Evolutionary conservation across 169 alveolate genomes (phyloP), one percentile per base, ranked within the genome.

Genomic region (Eimeria maxima): DNA sequence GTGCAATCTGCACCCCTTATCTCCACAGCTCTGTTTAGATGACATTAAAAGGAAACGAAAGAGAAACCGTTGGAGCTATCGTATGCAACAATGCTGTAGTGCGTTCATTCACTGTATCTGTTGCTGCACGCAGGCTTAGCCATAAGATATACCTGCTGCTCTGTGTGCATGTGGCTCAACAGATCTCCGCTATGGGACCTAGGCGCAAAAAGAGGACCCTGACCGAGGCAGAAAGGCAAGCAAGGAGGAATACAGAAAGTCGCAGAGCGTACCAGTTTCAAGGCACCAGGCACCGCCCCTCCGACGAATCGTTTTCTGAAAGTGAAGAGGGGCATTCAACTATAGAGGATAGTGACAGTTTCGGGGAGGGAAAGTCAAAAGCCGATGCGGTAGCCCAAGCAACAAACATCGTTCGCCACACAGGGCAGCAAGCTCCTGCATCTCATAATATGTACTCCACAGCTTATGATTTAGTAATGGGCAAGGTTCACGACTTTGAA

Each of bases 171-270:
- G 29, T 83, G 60, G 74, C 44, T 53, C 3, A 27, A 20, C 50
- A 83, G 91, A 53, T 83, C 47, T 29, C 91, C 53, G 27, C 55
- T 8, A 83, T n/a, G 53, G 16, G 6, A n/a, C 76, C 69, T 20
- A 50, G 74, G 13, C 50, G 91, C 14, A 83, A 83, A 20, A 83
- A 83, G 73, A 27, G 10, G 38, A 20, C 27, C 29, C 91, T 83
- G 22, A n/a, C 38, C 10, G 91, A n/a, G 8, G 47, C 53, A 4
- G 91, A 83, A 0, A 83, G 16, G 29, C 22, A 55, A 11, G 73
- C 91, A n/a, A 47, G 91, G 73, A 83, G 16, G 27, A 13, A 4
- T 20, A 74, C 73, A 29, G 91, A 83, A 14, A 18, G 13, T 27
- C 69, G 91, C 29, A 47, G 91, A 55, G 74, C 73, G 0, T 10